Evolutionary conservation across 2,329 filamentous ascomycete species (phyloP).

Genomic region (Macrophomina tecta): DNA sequence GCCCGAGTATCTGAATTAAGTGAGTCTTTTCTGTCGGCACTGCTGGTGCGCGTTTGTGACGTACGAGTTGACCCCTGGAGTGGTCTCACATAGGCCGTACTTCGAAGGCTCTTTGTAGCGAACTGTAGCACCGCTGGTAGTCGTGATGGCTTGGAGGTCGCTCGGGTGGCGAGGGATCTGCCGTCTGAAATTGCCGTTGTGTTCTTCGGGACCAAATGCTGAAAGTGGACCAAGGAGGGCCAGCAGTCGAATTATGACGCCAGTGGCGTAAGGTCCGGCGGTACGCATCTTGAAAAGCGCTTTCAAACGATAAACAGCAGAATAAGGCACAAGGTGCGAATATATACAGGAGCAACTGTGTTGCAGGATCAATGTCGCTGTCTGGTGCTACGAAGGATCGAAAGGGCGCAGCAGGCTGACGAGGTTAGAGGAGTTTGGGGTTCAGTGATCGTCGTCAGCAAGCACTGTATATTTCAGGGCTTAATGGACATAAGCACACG

Average conservation of each 20-base stretch:
- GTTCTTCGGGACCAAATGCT: no score
- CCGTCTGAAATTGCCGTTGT: not conserved
- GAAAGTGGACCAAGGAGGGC: not conserved
- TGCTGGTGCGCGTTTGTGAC: not conserved
- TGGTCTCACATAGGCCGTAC: conserved; percentile 52
- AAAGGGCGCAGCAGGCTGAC: no score
- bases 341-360: no score
- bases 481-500: no score
- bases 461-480: no score
- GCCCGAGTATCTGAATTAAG: conserved; percentile 11
- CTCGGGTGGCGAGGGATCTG: conserved; percentile 41
- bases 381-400: no score
- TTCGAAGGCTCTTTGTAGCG: conserved; percentile 54
- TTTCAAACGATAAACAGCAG: no score
- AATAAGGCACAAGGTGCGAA: no score
- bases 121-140: conserved; percentile 49
- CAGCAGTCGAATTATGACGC: not conserved
- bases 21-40: not conserved
- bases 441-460: no score
- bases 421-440: no score
- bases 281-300: not conserved
- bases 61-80: conserved; percentile 44
- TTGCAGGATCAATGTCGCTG: no score
- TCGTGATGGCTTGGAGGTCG: conserved; percentile 48
- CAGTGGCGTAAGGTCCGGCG: not conserved